Conservation (phyloP, 2,329 filamentous ascomycete genomes). For the Phialophora tarda region DNA sequence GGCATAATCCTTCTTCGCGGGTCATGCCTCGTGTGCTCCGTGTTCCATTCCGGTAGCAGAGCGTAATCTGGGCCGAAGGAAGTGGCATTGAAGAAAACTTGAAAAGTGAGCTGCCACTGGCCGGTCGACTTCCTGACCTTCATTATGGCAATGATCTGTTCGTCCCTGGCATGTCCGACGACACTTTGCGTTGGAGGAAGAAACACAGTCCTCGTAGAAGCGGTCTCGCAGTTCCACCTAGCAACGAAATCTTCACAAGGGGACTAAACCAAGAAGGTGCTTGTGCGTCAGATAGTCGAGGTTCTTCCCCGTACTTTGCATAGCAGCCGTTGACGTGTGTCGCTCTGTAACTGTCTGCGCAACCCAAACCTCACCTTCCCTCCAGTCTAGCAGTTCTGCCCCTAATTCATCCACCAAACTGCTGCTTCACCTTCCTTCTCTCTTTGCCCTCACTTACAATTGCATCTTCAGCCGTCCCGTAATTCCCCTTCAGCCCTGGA, state of each 20-base stretch:
- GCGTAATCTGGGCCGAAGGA: not conserved
- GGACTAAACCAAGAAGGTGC: constrained; percentile 8
- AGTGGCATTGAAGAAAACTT: constrained; percentile 1
- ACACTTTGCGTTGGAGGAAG: not conserved
- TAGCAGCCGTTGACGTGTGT: constrained; percentile 21
- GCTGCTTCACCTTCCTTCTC: constrained; percentile 24
- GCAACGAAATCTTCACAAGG: not conserved
- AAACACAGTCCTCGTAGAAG: not conserved
- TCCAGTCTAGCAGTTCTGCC: constrained; percentile 13
- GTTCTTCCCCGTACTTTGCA: constrained; percentile 20
- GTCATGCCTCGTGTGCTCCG: not conserved
- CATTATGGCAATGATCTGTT: constrained; percentile 4
- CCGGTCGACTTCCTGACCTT: not conserved
- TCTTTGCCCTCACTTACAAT: constrained; percentile 19
- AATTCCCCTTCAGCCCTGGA: constrained; percentile 36
- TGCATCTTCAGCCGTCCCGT: constrained; percentile 20
- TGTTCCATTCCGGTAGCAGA: constrained; percentile 18
- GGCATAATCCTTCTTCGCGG: constrained; percentile 17
- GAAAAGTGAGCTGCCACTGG: constrained; percentile 4
- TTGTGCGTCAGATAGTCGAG: constrained; percentile 4
- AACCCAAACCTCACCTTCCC: constrained; percentile 16
- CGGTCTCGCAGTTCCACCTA: not conserved
- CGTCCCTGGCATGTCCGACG: not conserved
- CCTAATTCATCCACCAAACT: constrained; percentile 26
- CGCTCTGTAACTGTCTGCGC: constrained; percentile 10